Evolutionary conservation across 2,329 filamentous ascomycete species (phyloP), one percentile per base, ranked within the genome.

Genomic region (Sarocladium strictum): DNA sequence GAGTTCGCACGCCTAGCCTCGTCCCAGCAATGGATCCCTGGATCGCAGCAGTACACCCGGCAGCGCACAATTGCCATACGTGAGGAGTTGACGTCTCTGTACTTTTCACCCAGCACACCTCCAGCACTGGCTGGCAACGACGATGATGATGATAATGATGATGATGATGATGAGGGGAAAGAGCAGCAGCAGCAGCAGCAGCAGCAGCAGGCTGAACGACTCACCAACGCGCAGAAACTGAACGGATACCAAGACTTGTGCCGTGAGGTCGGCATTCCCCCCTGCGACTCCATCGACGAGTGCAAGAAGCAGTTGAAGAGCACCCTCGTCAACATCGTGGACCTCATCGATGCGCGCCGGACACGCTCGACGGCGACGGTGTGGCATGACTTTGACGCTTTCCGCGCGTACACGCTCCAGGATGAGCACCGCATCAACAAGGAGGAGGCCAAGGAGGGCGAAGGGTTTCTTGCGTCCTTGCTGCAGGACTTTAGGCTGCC

Each of bases 1-100:
- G 64, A 69, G 50, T 69, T 68, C 43, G 54, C 57, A 7, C 64
- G 67, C 38, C 64, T 68, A 50, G 65, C 65, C 3, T 65, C 62
- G 2, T 67, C 67, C 3, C 65, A 68, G 53, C 21, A 62, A 24
- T 67, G 64, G 64, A 49, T 61, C 29, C 60, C 61, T 17, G 63
- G 65, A 19, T 64, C 63, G 3, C 64, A 65, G 45, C 15, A 61
- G 27, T 67, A 65, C 54, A 59, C 43, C 6, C 56, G 52, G 21
- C 58, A 69, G 57, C 65, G 67, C 57, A 68, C 67, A 24, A 67
- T 66, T 53, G 65, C 64, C 0, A 62, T 68, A 50, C 56, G 59
- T 9, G 56, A 63, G 35, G 65, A 69, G 43, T 54, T 68, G 24
- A 60, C 61, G 26, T 41, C 56, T 7, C 64, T 65, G 55, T 69